Evolutionary conservation across 2,329 filamentous ascomycete species (phyloP), one percentile per base, ranked within the genome.

Genomic region (Phialophora expanda): DNA sequence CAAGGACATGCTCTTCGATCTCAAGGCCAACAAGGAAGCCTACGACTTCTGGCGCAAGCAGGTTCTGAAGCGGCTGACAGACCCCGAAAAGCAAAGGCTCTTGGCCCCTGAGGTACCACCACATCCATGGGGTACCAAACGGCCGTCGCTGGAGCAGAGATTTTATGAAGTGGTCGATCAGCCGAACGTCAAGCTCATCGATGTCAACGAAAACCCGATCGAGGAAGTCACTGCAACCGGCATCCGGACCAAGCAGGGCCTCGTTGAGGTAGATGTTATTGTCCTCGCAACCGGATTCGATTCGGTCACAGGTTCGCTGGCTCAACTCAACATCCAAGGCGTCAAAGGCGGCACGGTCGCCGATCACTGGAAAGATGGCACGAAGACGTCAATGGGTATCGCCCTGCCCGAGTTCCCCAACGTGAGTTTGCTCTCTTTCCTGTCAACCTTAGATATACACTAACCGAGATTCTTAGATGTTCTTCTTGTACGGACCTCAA

Each of bases 11-110:
- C 67, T 87, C 4, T 73, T 76, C 20, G 75, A 79, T 30, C 44
- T 76, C 0, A 77, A 83, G 9, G 83, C 84, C 2, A 88, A 87
- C 71, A 73, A 79, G n/a, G 78, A 82, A 65, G 78, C 80, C 0
- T 88, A 87, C 71, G 76, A 82, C 2, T 87, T 87, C 73, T 87
- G 85, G 83, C 78, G 77, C 2, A 78, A 79, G 66, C 86, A 85
- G 73, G 81, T 81, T 0, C 78, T 84, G 0, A 77, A 75, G 12
- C 80, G 85, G 1, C 79, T 88, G 51, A 75, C 77, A 0, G 83
- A 88, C 62, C 79, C 84, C 0, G 75, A 75, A 28, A 79, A 81
- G 67, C 75, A 80, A 28, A 81, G 86, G 14, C 66, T 87, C 1
- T 76, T 88, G 6, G 85, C 85, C 0, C 86, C 86, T 0, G 69